Evolutionary conservation across 495 filamentous ascomycete species (phyloP).

Genomic region (Aspergillus ostianus): DNA sequence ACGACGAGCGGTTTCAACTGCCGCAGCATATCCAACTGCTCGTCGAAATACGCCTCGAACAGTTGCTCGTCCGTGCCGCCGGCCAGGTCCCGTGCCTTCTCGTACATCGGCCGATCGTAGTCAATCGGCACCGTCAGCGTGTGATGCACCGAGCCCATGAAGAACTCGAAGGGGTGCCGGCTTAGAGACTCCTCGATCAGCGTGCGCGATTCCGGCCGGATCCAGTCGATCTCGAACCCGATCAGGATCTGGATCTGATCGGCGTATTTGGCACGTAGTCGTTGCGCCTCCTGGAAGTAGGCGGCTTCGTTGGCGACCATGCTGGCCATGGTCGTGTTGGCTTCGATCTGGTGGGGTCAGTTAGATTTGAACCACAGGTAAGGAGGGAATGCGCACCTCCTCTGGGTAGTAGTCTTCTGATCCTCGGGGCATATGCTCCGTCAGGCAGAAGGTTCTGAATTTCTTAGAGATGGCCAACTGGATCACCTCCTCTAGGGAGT

Average conservation of each 20-base stretch:
- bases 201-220: slow-evolving; percentile 61
- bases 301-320: slow-evolving; percentile 59
- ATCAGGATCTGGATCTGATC: slow-evolving; percentile 75
- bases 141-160: slow-evolving; percentile 90
- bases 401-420: slow-evolving; percentile 85
- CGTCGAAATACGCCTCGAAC: slow-evolving; percentile 82
- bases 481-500: slow-evolving; percentile 81
- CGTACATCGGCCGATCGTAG: slow-evolving; percentile 69
- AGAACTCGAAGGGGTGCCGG: slow-evolving; percentile 72
- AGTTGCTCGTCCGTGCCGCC: slow-evolving; percentile 68
- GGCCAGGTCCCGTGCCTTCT: slow-evolving; percentile 52
- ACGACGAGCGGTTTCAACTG: slow-evolving; percentile 75
- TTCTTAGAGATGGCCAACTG: slow-evolving; percentile 72
- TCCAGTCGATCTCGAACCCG: slow-evolving; percentile 92
- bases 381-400: slow-evolving; percentile 55
- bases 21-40: slow-evolving; percentile 75
- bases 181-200: slow-evolving; percentile 59
- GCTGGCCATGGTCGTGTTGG: slow-evolving; percentile 34
- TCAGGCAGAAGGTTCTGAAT: slow-evolving; percentile 81
- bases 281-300: slow-evolving; percentile 68
- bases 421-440: slow-evolving; percentile 93
- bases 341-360: slow-evolving; percentile 36
- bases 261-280: slow-evolving; percentile 69
- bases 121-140: slow-evolving; percentile 84
- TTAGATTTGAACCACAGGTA: slow-evolving; percentile 4